Evolutionary conservation across 306 rosid species (phyloP).

Genomic region (Trifolium subterraneum): DNA sequence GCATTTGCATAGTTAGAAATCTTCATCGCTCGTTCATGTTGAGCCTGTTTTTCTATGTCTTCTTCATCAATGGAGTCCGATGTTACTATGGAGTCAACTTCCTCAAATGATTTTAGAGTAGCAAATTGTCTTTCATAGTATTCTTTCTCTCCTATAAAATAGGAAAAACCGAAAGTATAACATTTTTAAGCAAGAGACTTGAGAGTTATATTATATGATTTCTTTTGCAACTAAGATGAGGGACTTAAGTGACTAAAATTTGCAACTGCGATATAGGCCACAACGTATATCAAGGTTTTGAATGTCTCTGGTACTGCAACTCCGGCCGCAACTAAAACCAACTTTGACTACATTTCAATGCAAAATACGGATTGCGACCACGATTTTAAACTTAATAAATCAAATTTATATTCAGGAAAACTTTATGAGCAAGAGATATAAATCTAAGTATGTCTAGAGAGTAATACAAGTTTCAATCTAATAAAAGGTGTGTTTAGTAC

Average conservation of each 20-base stretch:
- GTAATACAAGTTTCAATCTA: background rate
- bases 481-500: background rate
- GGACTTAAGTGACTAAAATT: no score
- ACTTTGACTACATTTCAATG: no score
- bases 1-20: conserved; percentile 69
- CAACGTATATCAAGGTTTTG: no score
- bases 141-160: conserved; percentile 61
- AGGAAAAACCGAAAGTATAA: no score
- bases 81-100: conserved; percentile 58
- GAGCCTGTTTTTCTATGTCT: conserved; percentile 51
- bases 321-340: no score
- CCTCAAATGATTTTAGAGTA: conserved; percentile 74
- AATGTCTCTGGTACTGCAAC: no score
- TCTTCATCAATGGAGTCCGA: conserved; percentile 38
- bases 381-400: no score
- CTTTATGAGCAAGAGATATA: background rate
- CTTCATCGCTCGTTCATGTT: conserved; percentile 70
- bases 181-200: no score
- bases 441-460: background rate
- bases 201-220: no score
- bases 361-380: no score
- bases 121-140: conserved; percentile 71
- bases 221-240: no score
- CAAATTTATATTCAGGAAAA: background rate
- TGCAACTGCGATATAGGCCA: no score